phyloP scores from a whole-genome alignment of 306 rosid genomes.

The Vicia villosa region DNA sequence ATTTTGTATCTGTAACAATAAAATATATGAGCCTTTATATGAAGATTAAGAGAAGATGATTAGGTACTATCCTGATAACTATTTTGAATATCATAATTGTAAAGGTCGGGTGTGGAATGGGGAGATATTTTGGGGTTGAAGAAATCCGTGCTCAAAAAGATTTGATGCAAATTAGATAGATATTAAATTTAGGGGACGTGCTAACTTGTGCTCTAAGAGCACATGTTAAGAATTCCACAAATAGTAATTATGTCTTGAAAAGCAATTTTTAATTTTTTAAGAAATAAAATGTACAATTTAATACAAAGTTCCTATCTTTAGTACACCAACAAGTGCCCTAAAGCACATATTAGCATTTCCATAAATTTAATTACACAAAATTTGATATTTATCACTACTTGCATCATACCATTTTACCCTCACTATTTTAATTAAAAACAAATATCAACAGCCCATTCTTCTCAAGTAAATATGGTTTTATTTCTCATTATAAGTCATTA shows the following conservation, averaged over 20 bases:
- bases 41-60: slow-evolving; percentile 31
- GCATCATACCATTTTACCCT: background rate
- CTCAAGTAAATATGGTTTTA: slow-evolving; percentile 20
- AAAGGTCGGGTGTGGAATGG: slow-evolving; percentile 9
- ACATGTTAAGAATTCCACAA: no score
- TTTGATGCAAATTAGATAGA: slow-evolving; percentile 11
- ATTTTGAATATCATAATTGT: slow-evolving; percentile 13
- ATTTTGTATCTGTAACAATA: slow-evolving; percentile 64
- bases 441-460: slow-evolving; percentile 17
- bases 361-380: slow-evolving; percentile 2
- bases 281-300: no score
- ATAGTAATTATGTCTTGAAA: no score
- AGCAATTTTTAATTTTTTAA: no score
- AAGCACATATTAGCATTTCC: no score
- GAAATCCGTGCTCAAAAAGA: background rate
- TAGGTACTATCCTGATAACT: slow-evolving; percentile 10
- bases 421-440: slow-evolving; percentile 18
- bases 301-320: no score
- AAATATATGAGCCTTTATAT: slow-evolving; percentile 29
- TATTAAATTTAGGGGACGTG: no score
- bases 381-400: background rate
- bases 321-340: no score
- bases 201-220: no score
- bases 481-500: background rate
- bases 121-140: slow-evolving; percentile 12